phyloP scores from a whole-genome alignment of 164 flowering plant genomes.

The Buxus sempervirens region DNA sequence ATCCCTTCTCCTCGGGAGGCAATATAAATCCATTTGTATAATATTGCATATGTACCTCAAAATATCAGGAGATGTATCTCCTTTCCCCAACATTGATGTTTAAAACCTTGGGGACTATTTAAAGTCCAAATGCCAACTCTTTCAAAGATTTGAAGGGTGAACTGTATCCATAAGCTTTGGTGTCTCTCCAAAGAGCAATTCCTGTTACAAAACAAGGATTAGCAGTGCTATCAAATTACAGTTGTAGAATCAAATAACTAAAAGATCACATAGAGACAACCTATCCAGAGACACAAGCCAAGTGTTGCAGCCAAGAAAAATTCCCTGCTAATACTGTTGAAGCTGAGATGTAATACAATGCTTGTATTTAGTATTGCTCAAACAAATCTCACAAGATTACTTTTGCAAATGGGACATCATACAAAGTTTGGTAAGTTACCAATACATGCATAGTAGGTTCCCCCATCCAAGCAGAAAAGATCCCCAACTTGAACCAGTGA shows the following conservation, averaged over 20 bases:
- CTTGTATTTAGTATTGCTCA: constrained; percentile 3
- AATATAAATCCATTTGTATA: no score
- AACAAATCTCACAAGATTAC: not conserved
- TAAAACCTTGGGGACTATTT: not conserved
- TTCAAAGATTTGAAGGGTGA: constrained; percentile 67
- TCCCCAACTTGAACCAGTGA: constrained; percentile 86
- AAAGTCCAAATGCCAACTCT: constrained; percentile 47
- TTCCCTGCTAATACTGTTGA: constrained; percentile 62
- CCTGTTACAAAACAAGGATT: constrained; percentile 37
- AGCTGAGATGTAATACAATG: constrained; percentile 41
- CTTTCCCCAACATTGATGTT: no score
- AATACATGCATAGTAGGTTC: constrained; percentile 69
- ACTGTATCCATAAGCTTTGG: constrained; percentile 54
- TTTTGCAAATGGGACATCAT: not conserved
- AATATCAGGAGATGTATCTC: no score
- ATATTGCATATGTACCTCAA: no score
- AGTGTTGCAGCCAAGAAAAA: constrained; percentile 75
- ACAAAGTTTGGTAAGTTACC: constrained; percentile 32
- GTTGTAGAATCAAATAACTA: no score
- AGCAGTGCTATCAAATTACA: no score
- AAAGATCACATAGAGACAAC: constrained; percentile 26
- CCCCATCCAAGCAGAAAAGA: constrained; percentile 83
- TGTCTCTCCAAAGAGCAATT: constrained; percentile 71
- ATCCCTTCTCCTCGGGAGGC: no score
- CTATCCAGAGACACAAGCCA: constrained; percentile 69